Conservation (phyloP, 2,329 filamentous ascomycete species). For the Alternaria alternata region DNA sequence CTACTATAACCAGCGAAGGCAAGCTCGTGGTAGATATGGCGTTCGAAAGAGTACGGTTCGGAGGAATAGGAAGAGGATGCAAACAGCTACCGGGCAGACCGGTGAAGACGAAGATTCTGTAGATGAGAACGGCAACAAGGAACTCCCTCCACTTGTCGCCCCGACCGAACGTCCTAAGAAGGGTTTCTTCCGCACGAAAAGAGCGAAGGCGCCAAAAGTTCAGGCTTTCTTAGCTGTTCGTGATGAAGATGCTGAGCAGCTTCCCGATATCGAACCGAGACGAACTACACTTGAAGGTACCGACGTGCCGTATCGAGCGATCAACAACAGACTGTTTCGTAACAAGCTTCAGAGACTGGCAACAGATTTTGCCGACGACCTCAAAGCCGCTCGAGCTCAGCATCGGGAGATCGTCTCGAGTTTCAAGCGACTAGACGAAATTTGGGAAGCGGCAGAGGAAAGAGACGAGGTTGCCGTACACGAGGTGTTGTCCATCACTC, state of each 20-base stretch:
- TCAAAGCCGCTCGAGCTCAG: slow-evolving; percentile 50
- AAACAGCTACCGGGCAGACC: slow-evolving; percentile 30
- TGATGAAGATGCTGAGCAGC: slow-evolving; percentile 13
- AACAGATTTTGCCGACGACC: slow-evolving; percentile 47
- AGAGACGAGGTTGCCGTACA: slow-evolving; percentile 60
- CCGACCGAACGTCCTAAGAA: slow-evolving; percentile 35
- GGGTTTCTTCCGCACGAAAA: slow-evolving; percentile 41
- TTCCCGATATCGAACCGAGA: slow-evolving; percentile 14
- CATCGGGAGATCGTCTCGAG: slow-evolving; percentile 51
- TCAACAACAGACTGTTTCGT: slow-evolving; percentile 41
- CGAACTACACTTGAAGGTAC: slow-evolving; percentile 39
- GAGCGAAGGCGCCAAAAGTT: slow-evolving; percentile 29
- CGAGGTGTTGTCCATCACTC: slow-evolving; percentile 67
- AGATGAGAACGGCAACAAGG: slow-evolving; percentile 20
- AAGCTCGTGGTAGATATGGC: slow-evolving; percentile 40
- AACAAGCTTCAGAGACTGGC: slow-evolving; percentile 40
- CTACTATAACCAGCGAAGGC: slow-evolving; percentile 35
- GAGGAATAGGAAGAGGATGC: slow-evolving; percentile 38
- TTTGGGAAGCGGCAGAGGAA: slow-evolving; percentile 53
- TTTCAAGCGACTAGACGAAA: slow-evolving; percentile 57
- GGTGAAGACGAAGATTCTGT: slow-evolving; percentile 30
- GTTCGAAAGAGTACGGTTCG: slow-evolving; percentile 37
- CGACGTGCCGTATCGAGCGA: slow-evolving; percentile 36
- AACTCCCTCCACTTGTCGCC: slow-evolving; percentile 28
- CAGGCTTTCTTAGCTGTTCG: slow-evolving; percentile 42